These are phyloP conservation scores for Salix purpurea DNA, from an alignment of 345 rosid genomes.

Conservation along the genomic window DNA sequence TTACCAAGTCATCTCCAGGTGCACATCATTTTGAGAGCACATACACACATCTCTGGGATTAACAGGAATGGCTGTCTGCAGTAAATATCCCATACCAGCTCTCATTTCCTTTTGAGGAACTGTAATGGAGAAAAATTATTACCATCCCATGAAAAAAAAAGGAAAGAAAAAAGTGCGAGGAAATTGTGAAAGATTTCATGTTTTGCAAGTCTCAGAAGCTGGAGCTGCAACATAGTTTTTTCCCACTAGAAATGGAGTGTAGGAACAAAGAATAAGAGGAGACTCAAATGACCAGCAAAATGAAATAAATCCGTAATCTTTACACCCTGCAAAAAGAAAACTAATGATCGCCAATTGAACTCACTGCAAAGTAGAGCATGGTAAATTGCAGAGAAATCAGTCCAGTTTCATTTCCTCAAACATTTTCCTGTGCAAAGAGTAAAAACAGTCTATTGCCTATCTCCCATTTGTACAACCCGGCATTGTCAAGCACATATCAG, in stretches of 20 bases:
- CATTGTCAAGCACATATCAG: background rate
- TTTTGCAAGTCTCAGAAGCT: background rate
- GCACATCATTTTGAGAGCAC: slow-evolving; percentile 29
- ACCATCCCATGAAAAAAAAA: background rate
- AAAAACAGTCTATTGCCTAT: background rate
- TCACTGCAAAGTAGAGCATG: background rate
- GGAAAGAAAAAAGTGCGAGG: background rate
- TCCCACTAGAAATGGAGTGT: background rate
- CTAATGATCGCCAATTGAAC: background rate
- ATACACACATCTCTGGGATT: slow-evolving; percentile 14
- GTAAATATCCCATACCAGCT: background rate
- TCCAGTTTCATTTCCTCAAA: background rate
- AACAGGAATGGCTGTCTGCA: background rate
- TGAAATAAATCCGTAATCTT: background rate
- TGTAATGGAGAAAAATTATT: background rate
- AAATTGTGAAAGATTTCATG: background rate
- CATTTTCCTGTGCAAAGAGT: background rate
- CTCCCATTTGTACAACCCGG: background rate
- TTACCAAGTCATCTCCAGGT: slow-evolving; percentile 24
- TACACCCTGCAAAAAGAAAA: background rate
- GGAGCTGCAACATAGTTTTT: background rate
- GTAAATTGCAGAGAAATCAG: background rate
- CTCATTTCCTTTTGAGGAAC: background rate
- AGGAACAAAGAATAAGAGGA: background rate
- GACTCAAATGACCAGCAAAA: background rate